phyloP scores from a whole-genome alignment of 164 flowering plant species.

The Berberis thunbergii region DNA sequence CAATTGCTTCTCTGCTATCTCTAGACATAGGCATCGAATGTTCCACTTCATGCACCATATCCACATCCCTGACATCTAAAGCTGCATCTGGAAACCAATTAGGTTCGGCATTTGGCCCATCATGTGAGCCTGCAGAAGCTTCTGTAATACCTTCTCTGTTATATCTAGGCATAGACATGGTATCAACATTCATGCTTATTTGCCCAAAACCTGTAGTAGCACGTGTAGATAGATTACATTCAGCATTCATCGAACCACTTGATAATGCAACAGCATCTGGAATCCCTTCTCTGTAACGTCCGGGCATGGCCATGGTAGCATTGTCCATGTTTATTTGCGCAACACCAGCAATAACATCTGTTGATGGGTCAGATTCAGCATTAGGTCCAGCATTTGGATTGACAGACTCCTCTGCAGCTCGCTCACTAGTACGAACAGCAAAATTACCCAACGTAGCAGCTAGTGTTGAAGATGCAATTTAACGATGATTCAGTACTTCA shows the following conservation, averaged over 20 bases:
- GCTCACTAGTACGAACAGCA: neutral
- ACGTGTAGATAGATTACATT: neutral
- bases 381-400: neutral
- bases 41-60: neutral
- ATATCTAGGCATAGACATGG: conserved; percentile 14
- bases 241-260: neutral
- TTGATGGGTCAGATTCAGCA: neutral
- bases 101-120: conserved; percentile 3
- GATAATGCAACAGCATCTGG: neutral
- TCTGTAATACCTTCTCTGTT: conserved; percentile 8
- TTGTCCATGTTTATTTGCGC: neutral
- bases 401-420: neutral
- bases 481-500: neutral
- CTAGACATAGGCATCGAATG: conserved; percentile 8
- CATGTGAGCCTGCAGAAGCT: conserved; percentile 6
- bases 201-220: conserved; percentile 5
- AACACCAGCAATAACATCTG: neutral
- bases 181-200: conserved; percentile 51
- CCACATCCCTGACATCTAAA: no score
- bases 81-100: neutral
- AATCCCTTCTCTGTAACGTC: conserved; percentile 1
- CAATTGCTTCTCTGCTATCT: neutral
- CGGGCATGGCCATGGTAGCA: neutral
- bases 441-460: neutral
- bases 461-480: neutral